A percentile compares a stretch with the other conserved stretches of the same genome.
These are phyloP conservation scores for Nicotiana undulata DNA, from an alignment of 257 asterid species.

Conservation along the genomic window DNA sequence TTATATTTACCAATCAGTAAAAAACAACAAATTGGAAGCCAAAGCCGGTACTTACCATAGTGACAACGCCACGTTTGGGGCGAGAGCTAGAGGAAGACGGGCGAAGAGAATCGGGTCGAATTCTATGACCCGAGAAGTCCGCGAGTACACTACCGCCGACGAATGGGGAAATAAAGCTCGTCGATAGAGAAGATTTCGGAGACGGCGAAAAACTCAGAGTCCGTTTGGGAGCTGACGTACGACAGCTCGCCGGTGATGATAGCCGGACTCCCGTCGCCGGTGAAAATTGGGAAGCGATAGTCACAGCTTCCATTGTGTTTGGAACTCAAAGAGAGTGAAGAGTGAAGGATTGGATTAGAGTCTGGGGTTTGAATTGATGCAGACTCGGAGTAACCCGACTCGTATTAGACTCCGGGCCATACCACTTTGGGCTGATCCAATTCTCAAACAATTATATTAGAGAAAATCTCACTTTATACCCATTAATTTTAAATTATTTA, in stretches of 20 bases:
- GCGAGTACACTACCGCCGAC: slow-evolving; percentile 42
- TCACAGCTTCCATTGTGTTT: slow-evolving; percentile 30
- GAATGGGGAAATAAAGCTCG: slow-evolving; percentile 46
- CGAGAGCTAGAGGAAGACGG: slow-evolving; percentile 32
- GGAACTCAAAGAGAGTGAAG: not conserved
- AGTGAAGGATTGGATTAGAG: slow-evolving; percentile 1
- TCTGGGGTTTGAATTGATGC: not conserved
- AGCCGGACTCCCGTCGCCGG: slow-evolving; percentile 40
- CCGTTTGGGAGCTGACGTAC: slow-evolving; percentile 23
- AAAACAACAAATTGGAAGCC: not conserved
- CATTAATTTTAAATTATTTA: too few relatives aligned
- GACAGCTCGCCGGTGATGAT: slow-evolving; percentile 13
- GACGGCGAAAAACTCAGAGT: slow-evolving; percentile 7
- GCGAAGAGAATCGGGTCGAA: slow-evolving; percentile 57
- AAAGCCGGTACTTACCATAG: slow-evolving; percentile 47
- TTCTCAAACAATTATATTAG: not conserved
- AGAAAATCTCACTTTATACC: too few relatives aligned
- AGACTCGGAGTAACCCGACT: not conserved
- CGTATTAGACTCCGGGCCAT: not conserved
- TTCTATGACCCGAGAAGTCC: slow-evolving; percentile 56
- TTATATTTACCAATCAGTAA: not conserved
- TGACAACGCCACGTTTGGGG: slow-evolving; percentile 64
- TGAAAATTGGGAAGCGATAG: slow-evolving; percentile 49
- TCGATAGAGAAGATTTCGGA: slow-evolving; percentile 27
- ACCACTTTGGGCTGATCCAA: not conserved